phyloP scores from a whole-genome alignment of 257 asterid species.

The Buddleja alternifolia region DNA sequence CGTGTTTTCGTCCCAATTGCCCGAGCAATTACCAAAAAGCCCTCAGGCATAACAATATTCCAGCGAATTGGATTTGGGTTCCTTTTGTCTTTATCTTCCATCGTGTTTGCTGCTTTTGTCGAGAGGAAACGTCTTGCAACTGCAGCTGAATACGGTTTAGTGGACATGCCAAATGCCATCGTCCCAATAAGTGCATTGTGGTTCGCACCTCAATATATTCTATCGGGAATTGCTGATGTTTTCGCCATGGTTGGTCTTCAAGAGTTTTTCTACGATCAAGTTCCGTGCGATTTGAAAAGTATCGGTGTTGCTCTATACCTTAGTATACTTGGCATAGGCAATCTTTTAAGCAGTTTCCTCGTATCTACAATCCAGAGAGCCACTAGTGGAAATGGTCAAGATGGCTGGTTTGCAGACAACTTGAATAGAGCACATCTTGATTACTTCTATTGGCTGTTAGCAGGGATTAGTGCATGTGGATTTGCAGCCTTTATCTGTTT shows the following conservation, averaged over 20 bases:
- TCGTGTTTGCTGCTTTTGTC: conserved; percentile 32
- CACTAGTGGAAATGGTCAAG: conserved; percentile 29
- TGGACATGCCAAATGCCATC: conserved; percentile 27
- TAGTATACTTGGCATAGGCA: conserved; percentile 41
- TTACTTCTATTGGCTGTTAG: conserved; percentile 43
- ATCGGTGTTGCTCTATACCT: conserved; percentile 45
- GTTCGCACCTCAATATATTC: conserved; percentile 41
- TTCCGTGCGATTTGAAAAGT: conserved; percentile 38
- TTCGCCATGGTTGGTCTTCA: conserved; percentile 45
- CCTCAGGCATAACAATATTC: conserved; percentile 44
- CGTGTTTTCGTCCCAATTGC: conserved; percentile 35
- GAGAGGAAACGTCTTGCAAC: conserved; percentile 38
- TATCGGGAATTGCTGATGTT: conserved; percentile 33
- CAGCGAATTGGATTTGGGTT: conserved; percentile 37
- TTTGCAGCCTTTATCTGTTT: conserved; percentile 21
- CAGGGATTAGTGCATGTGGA: conserved; percentile 30
- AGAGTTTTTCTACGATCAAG: conserved; percentile 46
- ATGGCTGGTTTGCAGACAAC: conserved; percentile 43
- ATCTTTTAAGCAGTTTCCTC: conserved; percentile 39
- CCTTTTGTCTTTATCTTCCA: conserved; percentile 34
- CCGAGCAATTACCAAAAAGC: conserved; percentile 35
- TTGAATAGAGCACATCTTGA: conserved; percentile 46
- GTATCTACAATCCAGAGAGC: conserved; percentile 33
- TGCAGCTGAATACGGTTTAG: conserved; percentile 33
- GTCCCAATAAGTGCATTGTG: conserved; percentile 49